Evolutionary conservation across 768 basidiomycete species (phyloP).

Genomic region (Russula dissimulans): DNA sequence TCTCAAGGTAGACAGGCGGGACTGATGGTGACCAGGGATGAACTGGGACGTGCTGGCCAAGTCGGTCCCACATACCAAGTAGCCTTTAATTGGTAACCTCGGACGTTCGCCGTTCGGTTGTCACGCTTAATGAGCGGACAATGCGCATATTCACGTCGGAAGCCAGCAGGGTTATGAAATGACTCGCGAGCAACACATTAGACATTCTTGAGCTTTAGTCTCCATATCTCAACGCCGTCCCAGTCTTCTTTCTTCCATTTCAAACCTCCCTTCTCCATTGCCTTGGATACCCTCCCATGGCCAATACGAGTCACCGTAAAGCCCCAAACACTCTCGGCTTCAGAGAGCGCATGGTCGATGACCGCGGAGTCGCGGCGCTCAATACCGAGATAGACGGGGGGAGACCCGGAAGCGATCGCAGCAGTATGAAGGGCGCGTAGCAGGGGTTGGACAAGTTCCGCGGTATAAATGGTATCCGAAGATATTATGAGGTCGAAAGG

Average conservation of each 20-base stretch:
- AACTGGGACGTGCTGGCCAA: not conserved
- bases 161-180: not conserved
- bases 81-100: not conserved
- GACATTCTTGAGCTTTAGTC: constrained; percentile 22
- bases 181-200: not conserved
- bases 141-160: not conserved
- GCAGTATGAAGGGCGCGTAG: constrained; percentile 56
- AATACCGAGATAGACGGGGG: constrained; percentile 54
- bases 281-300: constrained; percentile 47
- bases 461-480: constrained; percentile 73
- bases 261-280: constrained; percentile 46
- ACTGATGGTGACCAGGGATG: not conserved
- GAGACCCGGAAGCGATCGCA: constrained; percentile 32
- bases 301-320: constrained; percentile 53
- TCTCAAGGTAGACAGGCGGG: not conserved
- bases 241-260: constrained; percentile 63
- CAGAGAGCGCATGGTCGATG: constrained; percentile 46
- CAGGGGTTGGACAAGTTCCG: constrained; percentile 55
- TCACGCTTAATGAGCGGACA: not conserved
- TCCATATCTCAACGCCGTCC: constrained; percentile 81
- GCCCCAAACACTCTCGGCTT: constrained; percentile 46
- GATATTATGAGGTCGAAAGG: constrained; percentile 73
- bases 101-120: too few relatives aligned
- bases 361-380: constrained; percentile 70
- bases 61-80: too few relatives aligned